A percentile compares a stretch with the other conserved stretches of the same genome.
These are phyloP conservation scores for Clonostachys solani DNA, from an alignment of 2,329 filamentous ascomycete genomes.

Conservation along the genomic window DNA sequence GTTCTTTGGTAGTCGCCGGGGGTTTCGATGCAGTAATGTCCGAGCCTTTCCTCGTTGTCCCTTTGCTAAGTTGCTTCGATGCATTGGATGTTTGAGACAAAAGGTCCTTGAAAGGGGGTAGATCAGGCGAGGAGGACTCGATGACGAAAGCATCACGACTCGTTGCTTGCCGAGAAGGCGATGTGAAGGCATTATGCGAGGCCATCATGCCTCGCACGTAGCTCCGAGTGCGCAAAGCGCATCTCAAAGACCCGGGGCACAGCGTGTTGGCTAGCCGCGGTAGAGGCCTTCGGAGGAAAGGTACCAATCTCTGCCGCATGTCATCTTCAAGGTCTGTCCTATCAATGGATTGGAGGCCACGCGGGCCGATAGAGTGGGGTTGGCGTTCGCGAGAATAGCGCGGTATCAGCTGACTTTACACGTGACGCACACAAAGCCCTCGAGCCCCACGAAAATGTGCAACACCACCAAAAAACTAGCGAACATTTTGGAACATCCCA, in stretches of 20 bases:
- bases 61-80: too few species aligned
- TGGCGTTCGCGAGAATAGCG: conserved; percentile 18
- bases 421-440: conserved; percentile 29
- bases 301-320: too few species aligned
- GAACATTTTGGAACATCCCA: conserved; percentile 19
- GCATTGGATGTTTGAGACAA: conserved; percentile 21
- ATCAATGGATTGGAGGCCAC: too few species aligned
- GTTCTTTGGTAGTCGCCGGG: too few species aligned
- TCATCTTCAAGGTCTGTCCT: too few species aligned
- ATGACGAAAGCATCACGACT: conserved; percentile 21
- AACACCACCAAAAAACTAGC: conserved; percentile 23
- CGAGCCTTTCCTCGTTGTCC: too few species aligned
- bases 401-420: conserved; percentile 26
- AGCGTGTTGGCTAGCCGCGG: too few species aligned
- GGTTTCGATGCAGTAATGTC: too few species aligned
- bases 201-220: conserved; percentile 17
- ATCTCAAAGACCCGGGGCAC: conserved; percentile 19
- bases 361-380: not conserved
- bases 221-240: conserved; percentile 40
- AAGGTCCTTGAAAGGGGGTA: conserved; percentile 48
- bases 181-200: conserved; percentile 22
- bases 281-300: too few species aligned
- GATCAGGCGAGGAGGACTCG: conserved; percentile 47
- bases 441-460: conserved; percentile 28
- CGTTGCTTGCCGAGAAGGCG: conserved; percentile 22